phyloP scores from a whole-genome alignment of 2,329 filamentous ascomycete species.

The Didymella arachidicola region DNA sequence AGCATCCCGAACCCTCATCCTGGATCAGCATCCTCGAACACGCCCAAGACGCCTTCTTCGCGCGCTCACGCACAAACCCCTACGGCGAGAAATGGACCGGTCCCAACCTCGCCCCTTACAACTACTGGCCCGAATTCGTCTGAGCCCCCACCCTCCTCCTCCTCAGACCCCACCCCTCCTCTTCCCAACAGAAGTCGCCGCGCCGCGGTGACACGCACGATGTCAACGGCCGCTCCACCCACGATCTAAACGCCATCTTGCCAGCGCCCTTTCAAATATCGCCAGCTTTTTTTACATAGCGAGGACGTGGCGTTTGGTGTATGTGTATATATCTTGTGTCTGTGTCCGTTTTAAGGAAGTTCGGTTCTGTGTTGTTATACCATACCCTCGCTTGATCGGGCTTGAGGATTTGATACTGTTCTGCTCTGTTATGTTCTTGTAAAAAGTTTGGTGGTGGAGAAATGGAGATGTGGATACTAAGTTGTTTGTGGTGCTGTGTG shows the following conservation, averaged over 20 bases:
- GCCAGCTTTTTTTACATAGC: no score
- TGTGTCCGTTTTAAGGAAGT: neutral
- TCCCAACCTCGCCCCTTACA: conserved; percentile 57
- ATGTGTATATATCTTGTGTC: conserved; percentile 1
- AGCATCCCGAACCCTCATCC: conserved; percentile 63
- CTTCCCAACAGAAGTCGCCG: neutral
- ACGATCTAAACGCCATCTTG: neutral
- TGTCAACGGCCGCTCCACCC: neutral
- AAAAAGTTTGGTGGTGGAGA: no score
- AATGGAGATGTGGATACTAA: no score
- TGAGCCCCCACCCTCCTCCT: conserved; percentile 35
- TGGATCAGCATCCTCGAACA: conserved; percentile 63
- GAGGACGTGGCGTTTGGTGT: neutral
- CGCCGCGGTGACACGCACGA: conserved; percentile 1
- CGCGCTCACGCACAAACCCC: conserved; percentile 57
- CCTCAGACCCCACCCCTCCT: no score
- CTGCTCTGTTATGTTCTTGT: neutral
- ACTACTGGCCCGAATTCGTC: conserved; percentile 60
- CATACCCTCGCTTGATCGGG: conserved; percentile 1
- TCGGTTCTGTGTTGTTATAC: conserved; percentile 3
- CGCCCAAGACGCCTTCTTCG: conserved; percentile 64
- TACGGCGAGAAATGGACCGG: conserved; percentile 65
- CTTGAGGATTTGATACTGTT: neutral
- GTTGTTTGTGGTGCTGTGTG: no score
- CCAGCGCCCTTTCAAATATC: no score